A percentile compares a stretch with the other conserved stretches of the same genome.
phyloP scores from a whole-genome alignment of 2,329 filamentous ascomycete genomes.

The Verticillium dahliae region DNA sequence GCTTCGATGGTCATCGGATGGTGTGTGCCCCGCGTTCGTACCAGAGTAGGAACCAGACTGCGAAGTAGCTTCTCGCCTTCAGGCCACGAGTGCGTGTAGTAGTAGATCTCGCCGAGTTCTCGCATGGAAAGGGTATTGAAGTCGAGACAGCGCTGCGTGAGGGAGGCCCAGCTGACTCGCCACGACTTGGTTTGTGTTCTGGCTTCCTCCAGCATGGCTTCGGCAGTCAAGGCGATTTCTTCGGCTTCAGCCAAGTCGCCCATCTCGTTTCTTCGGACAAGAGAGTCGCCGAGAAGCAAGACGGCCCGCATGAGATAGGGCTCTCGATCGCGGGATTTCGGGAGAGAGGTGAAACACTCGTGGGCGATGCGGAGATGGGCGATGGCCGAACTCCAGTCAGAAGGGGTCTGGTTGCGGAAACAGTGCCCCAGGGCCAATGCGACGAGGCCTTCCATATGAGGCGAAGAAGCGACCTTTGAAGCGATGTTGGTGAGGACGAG shows the following conservation, averaged over 20 bases:
- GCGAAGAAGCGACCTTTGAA: slow-evolving; percentile 5
- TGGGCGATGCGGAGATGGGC: slow-evolving; percentile 10
- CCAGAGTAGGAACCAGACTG: slow-evolving; percentile 9
- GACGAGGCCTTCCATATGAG: slow-evolving; percentile 10
- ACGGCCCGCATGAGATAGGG: slow-evolving; percentile 12
- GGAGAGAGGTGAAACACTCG: slow-evolving; percentile 7
- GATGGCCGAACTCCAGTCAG: slow-evolving; percentile 9
- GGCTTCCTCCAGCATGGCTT: slow-evolving; percentile 6
- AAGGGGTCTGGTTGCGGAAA: slow-evolving; percentile 10
- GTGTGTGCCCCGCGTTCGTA: slow-evolving; percentile 7
- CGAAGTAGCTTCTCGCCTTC: slow-evolving; percentile 13
- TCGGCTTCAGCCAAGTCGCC: slow-evolving; percentile 10
- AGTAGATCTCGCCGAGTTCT: slow-evolving; percentile 15
- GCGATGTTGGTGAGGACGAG: slow-evolving; percentile 6
- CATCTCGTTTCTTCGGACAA: slow-evolving; percentile 11
- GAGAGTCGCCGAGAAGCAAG: slow-evolving; percentile 13
- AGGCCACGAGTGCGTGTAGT: slow-evolving; percentile 13
- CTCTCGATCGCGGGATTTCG: slow-evolving; percentile 7
- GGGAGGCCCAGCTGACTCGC: background rate
- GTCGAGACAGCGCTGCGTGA: slow-evolving; percentile 6
- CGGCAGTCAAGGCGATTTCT: slow-evolving; percentile 7
- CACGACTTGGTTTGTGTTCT: background rate
- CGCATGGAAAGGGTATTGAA: slow-evolving; percentile 14
- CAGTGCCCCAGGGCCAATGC: slow-evolving; percentile 10
- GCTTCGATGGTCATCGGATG: slow-evolving; percentile 13